These are phyloP conservation scores for Plenodomus tracheiphilus DNA, from an alignment of 2,329 filamentous ascomycete species.

Conservation along the genomic window DNA sequence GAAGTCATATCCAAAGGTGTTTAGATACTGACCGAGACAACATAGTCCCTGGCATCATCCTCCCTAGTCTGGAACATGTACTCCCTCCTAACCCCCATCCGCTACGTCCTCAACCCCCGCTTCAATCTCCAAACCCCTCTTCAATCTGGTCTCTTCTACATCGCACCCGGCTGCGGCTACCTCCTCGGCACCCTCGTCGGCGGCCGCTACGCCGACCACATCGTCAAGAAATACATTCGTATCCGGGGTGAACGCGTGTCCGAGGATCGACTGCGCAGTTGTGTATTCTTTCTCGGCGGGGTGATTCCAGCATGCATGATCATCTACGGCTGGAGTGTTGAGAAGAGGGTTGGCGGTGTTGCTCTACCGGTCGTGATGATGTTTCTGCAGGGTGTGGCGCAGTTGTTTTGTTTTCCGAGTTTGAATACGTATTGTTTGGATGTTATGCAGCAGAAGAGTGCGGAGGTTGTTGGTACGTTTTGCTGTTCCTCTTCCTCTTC, in stretches of 20 bases:
- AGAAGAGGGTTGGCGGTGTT: slow-evolving; percentile 59
- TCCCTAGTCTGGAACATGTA: slow-evolving; percentile 78
- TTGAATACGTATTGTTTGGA: slow-evolving; percentile 82
- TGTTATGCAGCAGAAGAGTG: slow-evolving; percentile 71
- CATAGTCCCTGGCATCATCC: slow-evolving; percentile 59
- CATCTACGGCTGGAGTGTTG: slow-evolving; percentile 68
- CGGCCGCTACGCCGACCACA: slow-evolving; percentile 70
- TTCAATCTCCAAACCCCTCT: slow-evolving; percentile 69
- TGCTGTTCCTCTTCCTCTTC: not conserved
- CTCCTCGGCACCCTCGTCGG: slow-evolving; percentile 70
- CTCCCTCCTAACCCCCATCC: slow-evolving; percentile 68
- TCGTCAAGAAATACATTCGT: slow-evolving; percentile 66
- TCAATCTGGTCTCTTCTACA: slow-evolving; percentile 72
- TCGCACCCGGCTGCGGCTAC: slow-evolving; percentile 73
- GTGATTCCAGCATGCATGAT: slow-evolving; percentile 66
- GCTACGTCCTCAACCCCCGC: slow-evolving; percentile 73
- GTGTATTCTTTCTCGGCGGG: slow-evolving; percentile 59
- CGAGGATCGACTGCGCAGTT: slow-evolving; percentile 66
- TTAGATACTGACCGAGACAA: not conserved
- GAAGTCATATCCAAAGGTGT: no score
- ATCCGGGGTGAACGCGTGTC: slow-evolving; percentile 65
- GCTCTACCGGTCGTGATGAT: slow-evolving; percentile 70
- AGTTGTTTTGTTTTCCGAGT: slow-evolving; percentile 75
- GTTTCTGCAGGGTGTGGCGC: slow-evolving; percentile 73
- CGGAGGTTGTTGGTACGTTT: slow-evolving; percentile 65